Evolutionary conservation across 2,329 filamentous ascomycete species (phyloP).

Genomic region (Fusarium sp.): DNA sequence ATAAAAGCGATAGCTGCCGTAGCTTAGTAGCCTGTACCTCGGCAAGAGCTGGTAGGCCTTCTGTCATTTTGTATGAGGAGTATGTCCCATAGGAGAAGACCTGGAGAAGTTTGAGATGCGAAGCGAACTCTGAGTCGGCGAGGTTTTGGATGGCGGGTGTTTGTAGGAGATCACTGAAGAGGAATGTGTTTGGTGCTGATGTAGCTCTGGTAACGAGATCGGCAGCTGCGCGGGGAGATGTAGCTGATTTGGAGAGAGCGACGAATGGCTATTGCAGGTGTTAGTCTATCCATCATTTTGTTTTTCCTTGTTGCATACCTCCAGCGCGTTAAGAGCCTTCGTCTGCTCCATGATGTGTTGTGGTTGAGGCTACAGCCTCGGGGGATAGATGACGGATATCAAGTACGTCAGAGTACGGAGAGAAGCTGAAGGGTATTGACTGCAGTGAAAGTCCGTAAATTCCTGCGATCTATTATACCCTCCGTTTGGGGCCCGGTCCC

Average conservation of each 20-base stretch:
- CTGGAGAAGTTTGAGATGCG: constrained; percentile 77
- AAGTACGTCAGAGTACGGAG: constrained; percentile 2
- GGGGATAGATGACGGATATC: constrained; percentile 4
- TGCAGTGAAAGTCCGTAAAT: neutral
- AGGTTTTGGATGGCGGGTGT: constrained; percentile 82
- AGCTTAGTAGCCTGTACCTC: constrained; percentile 83
- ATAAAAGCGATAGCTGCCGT: constrained; percentile 87
- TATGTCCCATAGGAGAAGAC: constrained; percentile 96
- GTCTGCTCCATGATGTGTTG: constrained; percentile 73
- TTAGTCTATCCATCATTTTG: neutral
- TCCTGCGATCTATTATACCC: neutral
- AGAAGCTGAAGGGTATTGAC: neutral
- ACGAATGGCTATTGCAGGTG: constrained; percentile 79
- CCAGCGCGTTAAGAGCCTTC: constrained; percentile 71
- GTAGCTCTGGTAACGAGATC: constrained; percentile 90
- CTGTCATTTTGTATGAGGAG: constrained; percentile 68
- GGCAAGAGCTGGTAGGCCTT: constrained; percentile 74
- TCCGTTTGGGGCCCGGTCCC: neutral
- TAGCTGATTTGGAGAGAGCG: constrained; percentile 85
- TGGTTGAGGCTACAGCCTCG: constrained; percentile 39
- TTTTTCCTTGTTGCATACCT: constrained; percentile 53
- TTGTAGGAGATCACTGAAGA: constrained; percentile 93
- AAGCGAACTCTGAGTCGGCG: constrained; percentile 66
- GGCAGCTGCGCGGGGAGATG: constrained; percentile 82
- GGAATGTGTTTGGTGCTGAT: constrained; percentile 86